Base-by-base conservation (phyloP, 2,329 filamentous ascomycete species). In the Aspergillus vadensis region DNA sequence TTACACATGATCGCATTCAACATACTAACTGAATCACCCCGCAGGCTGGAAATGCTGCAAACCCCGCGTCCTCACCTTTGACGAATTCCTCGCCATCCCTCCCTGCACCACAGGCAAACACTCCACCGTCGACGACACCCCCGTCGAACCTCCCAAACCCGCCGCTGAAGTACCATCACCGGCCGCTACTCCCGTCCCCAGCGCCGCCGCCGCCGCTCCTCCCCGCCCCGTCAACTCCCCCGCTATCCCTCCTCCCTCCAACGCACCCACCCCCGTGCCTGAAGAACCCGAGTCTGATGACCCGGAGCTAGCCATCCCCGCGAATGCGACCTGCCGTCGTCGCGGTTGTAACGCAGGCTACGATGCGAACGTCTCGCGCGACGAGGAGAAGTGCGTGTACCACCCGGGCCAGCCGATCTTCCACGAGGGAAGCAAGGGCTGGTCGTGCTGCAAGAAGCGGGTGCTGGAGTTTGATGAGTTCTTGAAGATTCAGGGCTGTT, bases 21-120 rank as follows among this genome's bases (percentile, higher is more conserved):
- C 54, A 44, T 47, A 55, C 57, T 58, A 60, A 60, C 19, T 9
- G 10, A 36, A 36, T 1, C 10, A 44, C 14, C 41, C 14, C 30
- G 48, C 71, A 97, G 94, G 95, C 74, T 98, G 95, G 94, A 96
- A 96, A 82, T 99, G 95, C 83, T 99, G 95, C 86, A 98, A 97
- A 80, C 90, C 93, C 59, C 90, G 95, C 72, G 92, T 98, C 70
- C 83, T 99, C 70, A 97, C 92, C 61, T 99, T 99, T 76, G 95
- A 99, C 79, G 95, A 99, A 80, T 99, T 99, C 83, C 91, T 99
- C 77, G 78, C 83, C 62, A 98, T 99, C 70, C 83, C 91, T 53
- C 94, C 95, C 39, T 99, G 95, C 83, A 97, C 95, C 25, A 91
- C 88, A 12, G 95, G 95, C 72, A 93, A 89, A 71, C 95, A 99